phyloP scores from a whole-genome alignment of 805 yeast genomes.

The Cyberlindnera petersonii region DNA sequence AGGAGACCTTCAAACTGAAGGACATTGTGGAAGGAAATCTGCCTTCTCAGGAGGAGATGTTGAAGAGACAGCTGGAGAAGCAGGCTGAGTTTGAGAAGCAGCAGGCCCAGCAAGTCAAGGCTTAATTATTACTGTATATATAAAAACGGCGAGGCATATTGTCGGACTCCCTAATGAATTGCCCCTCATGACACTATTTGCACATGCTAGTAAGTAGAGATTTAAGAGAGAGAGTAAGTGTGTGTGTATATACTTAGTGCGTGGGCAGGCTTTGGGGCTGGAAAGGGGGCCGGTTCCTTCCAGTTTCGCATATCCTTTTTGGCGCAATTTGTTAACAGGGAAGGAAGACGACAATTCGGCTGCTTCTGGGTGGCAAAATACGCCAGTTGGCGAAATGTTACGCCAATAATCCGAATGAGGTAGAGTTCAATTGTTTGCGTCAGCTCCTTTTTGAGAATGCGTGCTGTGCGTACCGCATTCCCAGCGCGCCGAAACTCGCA shows the following conservation, averaged over 20 bases:
- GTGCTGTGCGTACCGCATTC: conserved; percentile 8
- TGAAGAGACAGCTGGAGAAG: conserved; percentile 39
- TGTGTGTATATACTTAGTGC: no score
- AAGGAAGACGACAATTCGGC: no score
- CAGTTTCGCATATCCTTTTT: no score
- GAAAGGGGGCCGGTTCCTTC: no score
- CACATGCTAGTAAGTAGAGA: neutral
- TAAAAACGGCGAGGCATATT: neutral
- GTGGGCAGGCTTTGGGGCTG: no score
- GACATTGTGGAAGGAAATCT: conserved; percentile 81
- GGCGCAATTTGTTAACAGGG: no score
- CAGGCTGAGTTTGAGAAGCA: conserved; percentile 35
- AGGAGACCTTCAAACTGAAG: conserved; percentile 78
- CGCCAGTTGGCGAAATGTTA: neutral
- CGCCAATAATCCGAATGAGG: neutral
- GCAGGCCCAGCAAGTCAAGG: conserved; percentile 15
- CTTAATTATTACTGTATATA: neutral
- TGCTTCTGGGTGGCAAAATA: conserved; percentile 4
- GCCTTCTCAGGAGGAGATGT: conserved; percentile 67
- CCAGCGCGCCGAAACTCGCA: neutral
- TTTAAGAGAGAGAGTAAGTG: neutral
- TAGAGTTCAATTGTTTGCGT: conserved; percentile 2
- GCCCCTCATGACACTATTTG: neutral
- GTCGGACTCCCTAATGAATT: neutral
- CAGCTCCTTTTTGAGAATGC: neutral